A percentile compares a stretch with the other conserved stretches of the same genome.
These are phyloP conservation scores for Pseudocercospora fuligena DNA, from an alignment of 2,329 filamentous ascomycete species.

Conservation along the genomic window DNA sequence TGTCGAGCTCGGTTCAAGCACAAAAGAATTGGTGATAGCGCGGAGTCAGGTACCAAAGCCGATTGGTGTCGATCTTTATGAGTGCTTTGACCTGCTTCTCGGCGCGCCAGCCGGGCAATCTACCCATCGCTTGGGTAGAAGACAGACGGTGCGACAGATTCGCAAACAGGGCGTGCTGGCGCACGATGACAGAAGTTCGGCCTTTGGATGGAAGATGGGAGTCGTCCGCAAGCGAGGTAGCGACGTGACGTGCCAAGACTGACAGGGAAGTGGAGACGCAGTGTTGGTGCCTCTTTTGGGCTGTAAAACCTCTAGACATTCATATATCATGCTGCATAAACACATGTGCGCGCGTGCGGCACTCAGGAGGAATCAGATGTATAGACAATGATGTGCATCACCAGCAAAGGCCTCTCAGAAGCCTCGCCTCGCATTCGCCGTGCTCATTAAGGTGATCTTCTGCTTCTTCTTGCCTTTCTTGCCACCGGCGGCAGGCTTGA, in stretches of 20 bases:
- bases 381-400: not conserved
- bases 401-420: not conserved
- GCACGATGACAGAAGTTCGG: too few relatives aligned
- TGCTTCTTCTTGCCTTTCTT: slow-evolving; percentile 68
- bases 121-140: too few relatives aligned
- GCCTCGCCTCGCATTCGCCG: slow-evolving; percentile 47
- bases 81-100: not conserved
- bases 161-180: too few relatives aligned
- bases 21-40: not conserved
- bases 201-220: too few relatives aligned
- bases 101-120: slow-evolving; percentile 2
- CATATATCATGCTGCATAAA: slow-evolving; percentile 4
- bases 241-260: not conserved
- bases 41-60: slow-evolving; percentile 7
- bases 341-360: not conserved
- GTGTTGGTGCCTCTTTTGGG: not conserved
- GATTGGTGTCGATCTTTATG: slow-evolving; percentile 5
- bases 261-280: not conserved
- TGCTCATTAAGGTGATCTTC: slow-evolving; percentile 72
- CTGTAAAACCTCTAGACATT: not conserved
- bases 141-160: too few relatives aligned
- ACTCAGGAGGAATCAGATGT: not conserved
- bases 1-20: not conserved
- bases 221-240: not conserved
- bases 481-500: slow-evolving; percentile 54